phyloP scores from a whole-genome alignment of 306 rosid genomes.

The Gastrolobium bilobum region DNA sequence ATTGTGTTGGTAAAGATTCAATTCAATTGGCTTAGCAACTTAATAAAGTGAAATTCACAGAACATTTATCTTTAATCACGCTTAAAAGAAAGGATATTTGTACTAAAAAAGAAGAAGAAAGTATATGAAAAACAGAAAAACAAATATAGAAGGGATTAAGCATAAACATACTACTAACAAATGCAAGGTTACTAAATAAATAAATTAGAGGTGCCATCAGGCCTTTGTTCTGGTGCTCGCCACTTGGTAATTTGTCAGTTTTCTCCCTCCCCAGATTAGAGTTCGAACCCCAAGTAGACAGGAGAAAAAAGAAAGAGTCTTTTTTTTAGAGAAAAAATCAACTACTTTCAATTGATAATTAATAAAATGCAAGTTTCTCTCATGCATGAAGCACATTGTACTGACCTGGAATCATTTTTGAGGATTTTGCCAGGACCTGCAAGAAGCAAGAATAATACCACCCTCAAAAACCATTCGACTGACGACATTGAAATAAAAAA shows the following conservation, averaged over 20 bases:
- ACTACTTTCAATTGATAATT: neutral
- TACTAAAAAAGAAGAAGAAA: no score
- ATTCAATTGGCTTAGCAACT: neutral
- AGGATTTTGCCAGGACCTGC: conserved; percentile 30
- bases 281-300: neutral
- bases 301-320: neutral
- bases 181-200: neutral
- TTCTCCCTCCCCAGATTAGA: neutral
- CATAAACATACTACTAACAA: neutral
- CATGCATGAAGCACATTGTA: neutral
- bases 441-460: conserved; percentile 1
- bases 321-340: neutral
- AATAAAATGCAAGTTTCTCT: neutral
- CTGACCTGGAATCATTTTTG: conserved; percentile 59
- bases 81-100: no score
- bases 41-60: neutral
- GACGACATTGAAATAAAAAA: neutral
- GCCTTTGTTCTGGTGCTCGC: no score
- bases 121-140: neutral
- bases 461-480: neutral
- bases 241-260: neutral
- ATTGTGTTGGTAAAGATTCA: neutral
- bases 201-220: no score
- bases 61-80: neutral
- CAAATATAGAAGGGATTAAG: neutral